Percentiles rank a stretch among this genome's conserved stretches.
phyloP scores from a whole-genome alignment of 2,329 filamentous ascomycete species.

The Dactylellina parvicollis region DNA sequence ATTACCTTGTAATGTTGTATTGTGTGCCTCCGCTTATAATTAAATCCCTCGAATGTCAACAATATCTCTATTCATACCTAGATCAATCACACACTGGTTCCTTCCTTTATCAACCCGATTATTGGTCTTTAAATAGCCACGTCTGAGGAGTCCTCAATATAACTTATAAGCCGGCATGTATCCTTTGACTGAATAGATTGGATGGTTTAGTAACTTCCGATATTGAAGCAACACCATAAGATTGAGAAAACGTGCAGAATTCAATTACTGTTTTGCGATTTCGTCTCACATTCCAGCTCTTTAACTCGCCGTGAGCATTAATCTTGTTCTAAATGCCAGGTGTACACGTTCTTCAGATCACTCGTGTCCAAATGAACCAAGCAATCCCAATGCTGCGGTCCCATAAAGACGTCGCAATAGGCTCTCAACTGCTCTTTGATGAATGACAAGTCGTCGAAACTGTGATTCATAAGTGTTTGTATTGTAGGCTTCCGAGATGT shows the following conservation, averaged over 20 bases:
- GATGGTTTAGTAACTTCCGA: neutral
- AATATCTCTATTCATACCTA: constrained; percentile 14
- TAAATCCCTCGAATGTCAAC: constrained; percentile 25
- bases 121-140: constrained; percentile 63
- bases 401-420: constrained; percentile 62
- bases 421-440: constrained; percentile 69
- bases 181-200: constrained; percentile 60
- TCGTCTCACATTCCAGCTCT: constrained; percentile 83
- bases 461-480: constrained; percentile 66
- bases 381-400: constrained; percentile 38
- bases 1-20: no score
- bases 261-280: constrained; percentile 76
- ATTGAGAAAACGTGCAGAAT: constrained; percentile 64
- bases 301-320: constrained; percentile 72
- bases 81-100: constrained; percentile 53
- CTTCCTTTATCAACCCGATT: neutral
- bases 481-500: constrained; percentile 59
- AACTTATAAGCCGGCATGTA: constrained; percentile 69
- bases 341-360: constrained; percentile 78
- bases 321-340: constrained; percentile 86
- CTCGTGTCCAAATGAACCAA: constrained; percentile 70
- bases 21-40: no score
- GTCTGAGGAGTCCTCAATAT: constrained; percentile 65
- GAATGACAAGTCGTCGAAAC: constrained; percentile 68
- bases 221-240: neutral